Evolutionary conservation across 2,329 filamentous ascomycete species (phyloP).

Genomic region (Aspergillus vadensis): DNA sequence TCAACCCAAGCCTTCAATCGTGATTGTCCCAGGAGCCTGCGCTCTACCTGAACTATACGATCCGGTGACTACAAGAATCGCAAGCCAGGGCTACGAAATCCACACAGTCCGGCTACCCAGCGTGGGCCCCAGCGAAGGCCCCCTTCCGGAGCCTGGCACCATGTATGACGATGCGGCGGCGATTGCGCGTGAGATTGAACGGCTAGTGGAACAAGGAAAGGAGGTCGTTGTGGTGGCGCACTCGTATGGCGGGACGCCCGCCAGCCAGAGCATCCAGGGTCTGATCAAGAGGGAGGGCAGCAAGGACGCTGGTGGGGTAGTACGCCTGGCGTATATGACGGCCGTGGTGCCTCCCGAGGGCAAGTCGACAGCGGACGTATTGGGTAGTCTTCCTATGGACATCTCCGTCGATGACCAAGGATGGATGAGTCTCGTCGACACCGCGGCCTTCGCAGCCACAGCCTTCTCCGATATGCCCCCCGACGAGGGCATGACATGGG

Average conservation of each 20-base stretch:
- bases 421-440: not conserved
- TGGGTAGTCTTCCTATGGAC: not conserved
- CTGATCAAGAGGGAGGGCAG: not conserved
- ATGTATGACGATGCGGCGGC: conserved; percentile 2
- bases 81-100: not conserved
- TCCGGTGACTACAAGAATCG: not conserved
- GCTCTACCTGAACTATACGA: not conserved
- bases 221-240: conserved; percentile 1
- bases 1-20: not conserved
- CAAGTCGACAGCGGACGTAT: not conserved
- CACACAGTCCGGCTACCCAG: not conserved
- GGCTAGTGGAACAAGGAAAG: not conserved
- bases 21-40: not conserved
- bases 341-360: not conserved
- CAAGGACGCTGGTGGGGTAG: not conserved
- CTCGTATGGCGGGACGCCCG: conserved; percentile 4
- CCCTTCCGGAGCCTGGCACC: not conserved
- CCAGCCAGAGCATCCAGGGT: not conserved
- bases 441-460: not conserved
- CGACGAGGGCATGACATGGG: not conserved
- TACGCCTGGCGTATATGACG: not conserved
- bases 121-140: not conserved
- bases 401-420: not conserved
- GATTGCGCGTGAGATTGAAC: not conserved
- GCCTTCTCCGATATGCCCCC: not conserved